Base-by-base conservation (phyloP, 768 basidiomycete genomes). In the Amyloporia xantha region DNA sequence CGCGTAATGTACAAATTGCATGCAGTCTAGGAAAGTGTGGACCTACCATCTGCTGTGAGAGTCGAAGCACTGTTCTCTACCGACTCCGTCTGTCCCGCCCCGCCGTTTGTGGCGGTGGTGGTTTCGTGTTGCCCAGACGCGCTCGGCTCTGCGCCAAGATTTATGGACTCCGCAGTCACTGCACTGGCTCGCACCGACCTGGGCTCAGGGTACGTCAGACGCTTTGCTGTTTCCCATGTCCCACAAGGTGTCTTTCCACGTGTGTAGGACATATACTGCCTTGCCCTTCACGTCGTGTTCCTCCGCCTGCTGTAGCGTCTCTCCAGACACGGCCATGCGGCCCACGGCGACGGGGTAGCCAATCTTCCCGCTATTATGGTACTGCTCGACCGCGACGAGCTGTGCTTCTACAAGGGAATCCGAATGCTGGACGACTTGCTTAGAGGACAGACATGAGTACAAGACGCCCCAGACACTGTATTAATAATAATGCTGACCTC, bases 211-310 rank as follows among this genome's bases (percentile, higher is more conserved):
- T 3, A 74, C 71, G 36, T 85, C 79, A 1, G 54, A 50, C 59
- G 81, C 86, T n/a, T 67, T 54, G 23, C 55, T 55, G n/a, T 44
- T 15, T 66, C 88, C 89, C 70, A 85, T 72, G 9, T 81, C 75
- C 79, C 86, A 91, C 10, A 91, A 62, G 56, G 73, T 66, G 56
- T 91, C 89, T 58, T 83, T 85, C 81, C 84, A 89, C 2, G 81
- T 78, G 57, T 91, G 90, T 17, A 84, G 53, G 3, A 89, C 67
- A 30, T 71, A 70, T 7, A 90, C 86, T 0, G 86, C 90, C 61
- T 91, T 91, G 1, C 90, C 90, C 57, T 87, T 89, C 45, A 69
- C 72, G 19, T 66, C 68, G n/a, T 66, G 65, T 39, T 68, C 62
- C 33, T 56, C 58, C 1, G 59, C 54, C 12, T 55, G 41, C 15